phyloP scores from a whole-genome alignment of 345 rosid species.

The Salix koriyanagi region DNA sequence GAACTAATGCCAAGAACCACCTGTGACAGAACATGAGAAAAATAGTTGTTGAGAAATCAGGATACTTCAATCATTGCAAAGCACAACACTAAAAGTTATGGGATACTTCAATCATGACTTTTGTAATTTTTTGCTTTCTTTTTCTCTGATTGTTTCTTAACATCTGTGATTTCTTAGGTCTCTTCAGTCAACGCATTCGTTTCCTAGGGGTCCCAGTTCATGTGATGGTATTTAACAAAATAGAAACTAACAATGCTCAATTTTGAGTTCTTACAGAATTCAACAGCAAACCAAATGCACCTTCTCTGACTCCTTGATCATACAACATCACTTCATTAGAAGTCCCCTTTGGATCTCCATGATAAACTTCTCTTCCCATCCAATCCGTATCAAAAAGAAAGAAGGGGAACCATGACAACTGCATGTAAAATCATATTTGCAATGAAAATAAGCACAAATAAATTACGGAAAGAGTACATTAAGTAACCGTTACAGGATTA shows the following conservation, averaged over 20 bases:
- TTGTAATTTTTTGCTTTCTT: not conserved
- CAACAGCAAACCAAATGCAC: slow-evolving; percentile 99
- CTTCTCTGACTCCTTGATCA: slow-evolving; percentile 89
- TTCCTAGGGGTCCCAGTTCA: not conserved
- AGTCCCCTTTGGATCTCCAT: slow-evolving; percentile 78
- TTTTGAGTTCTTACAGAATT: slow-evolving; percentile 86
- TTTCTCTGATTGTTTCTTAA: not conserved
- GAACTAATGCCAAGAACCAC: slow-evolving; percentile 95
- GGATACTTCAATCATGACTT: not conserved
- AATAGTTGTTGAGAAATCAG: not conserved
- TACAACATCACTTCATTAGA: slow-evolving; percentile 51
- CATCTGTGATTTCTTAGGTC: not conserved
- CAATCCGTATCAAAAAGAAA: slow-evolving; percentile 97
- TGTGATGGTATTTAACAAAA: slow-evolving; percentile 8
- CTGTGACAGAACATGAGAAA: slow-evolving; percentile 25
- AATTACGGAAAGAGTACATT: not conserved
- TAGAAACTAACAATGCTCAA: slow-evolving; percentile 25
- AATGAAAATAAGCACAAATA: slow-evolving; percentile 4
- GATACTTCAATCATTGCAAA: not conserved
- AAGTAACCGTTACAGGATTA: slow-evolving; percentile 9
- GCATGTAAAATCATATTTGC: slow-evolving; percentile 30
- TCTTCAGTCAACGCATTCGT: not conserved
- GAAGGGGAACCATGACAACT: slow-evolving; percentile 99
- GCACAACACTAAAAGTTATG: not conserved
- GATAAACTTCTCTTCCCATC: slow-evolving; percentile 99